phyloP scores from a whole-genome alignment of 345 rosid species.

The Raphanus raphanistrum region DNA sequence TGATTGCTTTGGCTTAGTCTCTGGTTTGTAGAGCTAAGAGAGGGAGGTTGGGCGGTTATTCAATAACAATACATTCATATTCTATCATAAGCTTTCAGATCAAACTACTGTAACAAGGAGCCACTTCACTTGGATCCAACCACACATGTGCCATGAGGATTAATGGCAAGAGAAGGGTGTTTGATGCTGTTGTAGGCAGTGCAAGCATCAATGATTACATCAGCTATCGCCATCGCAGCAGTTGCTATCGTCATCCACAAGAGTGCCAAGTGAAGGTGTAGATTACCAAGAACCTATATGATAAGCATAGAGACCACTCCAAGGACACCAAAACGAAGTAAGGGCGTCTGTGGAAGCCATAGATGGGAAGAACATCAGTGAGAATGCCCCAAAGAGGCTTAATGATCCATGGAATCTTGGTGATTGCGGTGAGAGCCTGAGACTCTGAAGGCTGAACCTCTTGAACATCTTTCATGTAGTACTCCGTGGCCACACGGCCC shows the following conservation, averaged over 20 bases:
- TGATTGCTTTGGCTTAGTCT: too few species aligned
- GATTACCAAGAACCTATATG: constrained; percentile 60
- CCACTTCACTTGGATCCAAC: too few species aligned
- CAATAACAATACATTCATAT: too few species aligned
- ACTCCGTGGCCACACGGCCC: constrained; percentile 70
- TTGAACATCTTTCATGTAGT: constrained; percentile 98
- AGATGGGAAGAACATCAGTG: constrained; percentile 85
- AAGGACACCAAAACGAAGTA: constrained; percentile 74
- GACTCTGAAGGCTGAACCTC: constrained; percentile 94
- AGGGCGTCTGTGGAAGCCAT: constrained; percentile 86
- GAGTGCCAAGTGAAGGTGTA: constrained; percentile 70
- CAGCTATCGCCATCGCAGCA: constrained; percentile 83
- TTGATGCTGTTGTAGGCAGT: constrained; percentile 79
- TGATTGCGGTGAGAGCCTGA: constrained; percentile 67
- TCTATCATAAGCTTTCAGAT: too few species aligned
- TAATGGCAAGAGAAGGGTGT: constrained; percentile 61
- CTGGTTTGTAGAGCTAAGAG: too few species aligned
- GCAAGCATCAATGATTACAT: constrained; percentile 94
- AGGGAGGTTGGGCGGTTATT: too few species aligned
- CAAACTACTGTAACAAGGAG: too few species aligned
- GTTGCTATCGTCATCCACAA: constrained; percentile 68
- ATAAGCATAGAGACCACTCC: constrained; percentile 69
- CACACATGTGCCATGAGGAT: too few species aligned
- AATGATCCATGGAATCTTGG: constrained; percentile 82
- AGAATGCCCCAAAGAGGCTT: constrained; percentile 94